Evolutionary conservation across 164 flowering plant species (phyloP).

Genomic region (Cinnamomum chago): DNA sequence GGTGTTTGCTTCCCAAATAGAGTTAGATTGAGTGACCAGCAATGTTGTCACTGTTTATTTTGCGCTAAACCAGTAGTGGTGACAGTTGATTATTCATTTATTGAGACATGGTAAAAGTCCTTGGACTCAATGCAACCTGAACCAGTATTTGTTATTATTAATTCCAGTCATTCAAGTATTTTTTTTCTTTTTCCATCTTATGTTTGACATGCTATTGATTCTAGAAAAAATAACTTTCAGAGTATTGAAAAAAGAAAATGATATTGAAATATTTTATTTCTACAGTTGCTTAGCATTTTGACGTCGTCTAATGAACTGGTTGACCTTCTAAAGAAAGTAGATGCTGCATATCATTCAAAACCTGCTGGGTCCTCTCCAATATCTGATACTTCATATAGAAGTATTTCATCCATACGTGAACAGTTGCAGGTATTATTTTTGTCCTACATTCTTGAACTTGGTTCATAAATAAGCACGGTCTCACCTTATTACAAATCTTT

Average conservation of each 20-base stretch:
- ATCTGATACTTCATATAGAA: constrained; percentile 38
- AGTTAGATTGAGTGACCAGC: background rate
- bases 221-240: background rate
- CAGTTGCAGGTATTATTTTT: constrained; percentile 56
- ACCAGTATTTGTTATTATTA: background rate
- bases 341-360: constrained; percentile 56
- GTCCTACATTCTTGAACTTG: background rate
- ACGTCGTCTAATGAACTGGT: constrained; percentile 62
- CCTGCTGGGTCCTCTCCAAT: constrained; percentile 36
- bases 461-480: background rate
- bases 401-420: constrained; percentile 60
- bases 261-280: constrained; percentile 1
- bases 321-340: constrained; percentile 61
- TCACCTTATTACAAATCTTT: background rate
- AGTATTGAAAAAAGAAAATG: too few relatives aligned
- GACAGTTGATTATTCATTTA: background rate
- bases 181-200: background rate
- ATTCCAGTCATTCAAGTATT: background rate
- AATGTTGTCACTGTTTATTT: too few relatives aligned
- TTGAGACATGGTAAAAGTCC: background rate
- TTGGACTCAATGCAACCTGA: background rate
- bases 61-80: background rate
- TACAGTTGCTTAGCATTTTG: constrained; percentile 55
- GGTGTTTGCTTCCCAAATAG: background rate
- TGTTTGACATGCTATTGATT: background rate